Percentiles rank a stretch among this genome's conserved stretches.
These are phyloP conservation scores for Rhodamnia rubescens DNA, from an alignment of 345 rosid genomes.

Conservation along the genomic window DNA sequence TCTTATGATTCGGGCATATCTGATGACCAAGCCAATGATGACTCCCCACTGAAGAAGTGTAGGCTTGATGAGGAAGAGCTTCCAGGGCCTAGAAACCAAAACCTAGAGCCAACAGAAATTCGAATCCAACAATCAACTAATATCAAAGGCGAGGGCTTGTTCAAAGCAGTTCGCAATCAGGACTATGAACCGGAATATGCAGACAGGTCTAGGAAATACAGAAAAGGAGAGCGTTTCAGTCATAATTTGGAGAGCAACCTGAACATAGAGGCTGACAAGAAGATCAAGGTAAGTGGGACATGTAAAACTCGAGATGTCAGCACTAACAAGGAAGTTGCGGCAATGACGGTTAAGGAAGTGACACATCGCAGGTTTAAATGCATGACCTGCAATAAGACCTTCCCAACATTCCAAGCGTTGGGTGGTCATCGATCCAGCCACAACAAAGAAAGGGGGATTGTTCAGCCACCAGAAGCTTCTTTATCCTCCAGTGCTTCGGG, in stretches of 20 bases:
- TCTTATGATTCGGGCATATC: background rate
- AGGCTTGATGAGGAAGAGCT: background rate
- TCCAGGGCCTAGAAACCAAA: background rate
- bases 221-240: background rate
- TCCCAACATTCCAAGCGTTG: conserved; percentile 6
- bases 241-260: background rate
- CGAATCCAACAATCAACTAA: background rate
- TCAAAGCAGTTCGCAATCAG: background rate
- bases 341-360: background rate
- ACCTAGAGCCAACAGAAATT: background rate
- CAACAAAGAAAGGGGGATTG: conserved; percentile 1
- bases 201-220: background rate
- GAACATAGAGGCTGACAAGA: background rate
- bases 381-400: background rate
- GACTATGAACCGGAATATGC: background rate
- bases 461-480: background rate
- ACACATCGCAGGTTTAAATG: conserved; percentile 1
- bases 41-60: background rate
- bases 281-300: background rate
- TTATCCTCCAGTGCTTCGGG: background rate
- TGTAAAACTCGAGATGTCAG: background rate
- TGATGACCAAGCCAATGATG: background rate
- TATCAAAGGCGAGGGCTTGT: background rate
- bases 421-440: conserved; percentile 18
- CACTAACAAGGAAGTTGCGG: background rate